Evolutionary conservation across 169 alveolate species (phyloP).

Genomic region (Perkinsus marinus): DNA sequence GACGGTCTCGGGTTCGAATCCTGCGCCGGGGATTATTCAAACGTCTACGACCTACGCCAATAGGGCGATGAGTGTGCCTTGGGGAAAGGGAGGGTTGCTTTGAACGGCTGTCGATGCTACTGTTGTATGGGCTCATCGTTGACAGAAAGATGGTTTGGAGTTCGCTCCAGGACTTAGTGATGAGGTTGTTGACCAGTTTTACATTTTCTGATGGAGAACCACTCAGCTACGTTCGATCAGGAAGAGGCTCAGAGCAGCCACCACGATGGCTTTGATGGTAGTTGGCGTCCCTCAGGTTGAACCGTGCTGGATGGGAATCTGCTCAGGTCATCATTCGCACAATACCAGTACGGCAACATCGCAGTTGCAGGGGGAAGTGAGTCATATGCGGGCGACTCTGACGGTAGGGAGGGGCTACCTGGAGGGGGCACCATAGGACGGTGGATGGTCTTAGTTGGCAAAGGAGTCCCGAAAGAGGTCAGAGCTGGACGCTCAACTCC

Average conservation of each 20-base stretch:
- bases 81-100: too few relatives aligned
- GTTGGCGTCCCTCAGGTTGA: neutral
- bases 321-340: neutral
- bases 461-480: slow-evolving; percentile 39
- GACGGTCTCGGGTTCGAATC: too few relatives aligned
- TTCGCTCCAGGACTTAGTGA: neutral
- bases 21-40: too few relatives aligned
- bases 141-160: too few relatives aligned
- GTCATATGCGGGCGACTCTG: neutral
- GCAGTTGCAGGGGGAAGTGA: neutral
- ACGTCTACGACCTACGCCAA: too few relatives aligned
- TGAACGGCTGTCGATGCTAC: too few relatives aligned
- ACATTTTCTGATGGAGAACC: neutral
- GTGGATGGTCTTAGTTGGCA: slow-evolving; percentile 10
- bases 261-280: too few relatives aligned
- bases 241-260: neutral
- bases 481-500: slow-evolving; percentile 53
- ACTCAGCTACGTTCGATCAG: neutral
- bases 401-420: neutral
- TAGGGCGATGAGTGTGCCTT: too few relatives aligned
- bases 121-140: too few relatives aligned
- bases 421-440: neutral
- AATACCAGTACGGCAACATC: neutral
- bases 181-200: neutral
- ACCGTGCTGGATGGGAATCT: too few relatives aligned